Evolutionary conservation across 2,329 filamentous ascomycete genomes (phyloP).

Genomic region (Bipolaris victoriae): DNA sequence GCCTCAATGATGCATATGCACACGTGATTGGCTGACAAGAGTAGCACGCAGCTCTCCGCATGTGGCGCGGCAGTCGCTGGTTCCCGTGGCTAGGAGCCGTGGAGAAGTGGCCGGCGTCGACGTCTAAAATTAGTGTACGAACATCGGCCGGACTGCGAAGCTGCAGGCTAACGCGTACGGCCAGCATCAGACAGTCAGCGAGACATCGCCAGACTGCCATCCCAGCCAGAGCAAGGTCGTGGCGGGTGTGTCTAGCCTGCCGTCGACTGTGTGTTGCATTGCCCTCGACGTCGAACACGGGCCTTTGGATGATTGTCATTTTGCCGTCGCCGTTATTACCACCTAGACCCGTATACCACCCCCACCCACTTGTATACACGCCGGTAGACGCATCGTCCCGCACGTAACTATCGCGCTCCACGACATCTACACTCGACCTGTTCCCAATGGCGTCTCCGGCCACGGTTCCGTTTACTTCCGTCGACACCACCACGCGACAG

Average conservation of each 20-base stretch:
- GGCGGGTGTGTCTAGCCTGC: slow-evolving; percentile 17
- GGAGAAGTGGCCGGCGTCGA: slow-evolving; percentile 10
- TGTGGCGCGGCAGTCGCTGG: slow-evolving; percentile 11
- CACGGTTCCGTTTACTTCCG: slow-evolving; percentile 49
- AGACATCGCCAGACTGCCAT: slow-evolving; percentile 18
- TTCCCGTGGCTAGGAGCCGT: slow-evolving; percentile 14
- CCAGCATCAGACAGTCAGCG: slow-evolving; percentile 9
- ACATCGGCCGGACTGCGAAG: slow-evolving; percentile 13
- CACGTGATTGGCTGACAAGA: slow-evolving; percentile 26
- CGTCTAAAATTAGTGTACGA: slow-evolving; percentile 27
- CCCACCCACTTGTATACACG: slow-evolving; percentile 36
- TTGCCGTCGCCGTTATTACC: slow-evolving; percentile 41
- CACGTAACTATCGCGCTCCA: slow-evolving; percentile 32
- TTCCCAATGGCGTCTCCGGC: slow-evolving; percentile 44
- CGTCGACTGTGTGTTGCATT: slow-evolving; percentile 31
- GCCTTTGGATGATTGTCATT: slow-evolving; percentile 35
- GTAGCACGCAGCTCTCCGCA: slow-evolving; percentile 3
- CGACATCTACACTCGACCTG: slow-evolving; percentile 29
- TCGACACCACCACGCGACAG: slow-evolving; percentile 48
- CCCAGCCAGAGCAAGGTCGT: slow-evolving; percentile 21
- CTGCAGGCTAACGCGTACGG: slow-evolving; percentile 21
- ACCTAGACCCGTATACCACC: slow-evolving; percentile 39
- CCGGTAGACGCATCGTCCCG: slow-evolving; percentile 29
- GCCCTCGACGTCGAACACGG: slow-evolving; percentile 32
- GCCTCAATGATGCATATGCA: slow-evolving; percentile 22